Base-by-base conservation (phyloP, 768 basidiomycete genomes). In the Lentinula edodes region DNA sequence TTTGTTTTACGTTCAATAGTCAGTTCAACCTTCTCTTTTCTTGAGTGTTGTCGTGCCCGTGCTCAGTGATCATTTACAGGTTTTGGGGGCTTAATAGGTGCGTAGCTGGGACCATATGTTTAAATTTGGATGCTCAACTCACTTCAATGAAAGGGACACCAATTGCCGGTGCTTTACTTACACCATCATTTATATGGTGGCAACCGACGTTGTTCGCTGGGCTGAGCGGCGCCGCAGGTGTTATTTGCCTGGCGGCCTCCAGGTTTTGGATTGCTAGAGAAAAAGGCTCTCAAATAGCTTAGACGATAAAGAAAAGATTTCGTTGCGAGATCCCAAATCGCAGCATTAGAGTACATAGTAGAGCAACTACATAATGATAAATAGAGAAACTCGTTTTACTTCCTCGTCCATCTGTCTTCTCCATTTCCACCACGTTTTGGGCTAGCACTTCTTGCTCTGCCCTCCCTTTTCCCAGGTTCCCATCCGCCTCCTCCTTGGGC, bases 351-450 rank as follows among this genome's bases (percentile, higher is more conserved):
- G 4, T 23, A 38, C 53, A 38, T 6, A 18, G 36, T 41, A 12
- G 12, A 35, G 10, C 6, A 9, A 52, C 51, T 34, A 52, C 32
- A 48, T 9, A 20, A 34, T 9, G 18, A 16, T 52, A 35, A n/a
- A 51, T 52, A 34, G 51, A 52, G 28, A 52, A 13, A 39, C 15
- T 13, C 9, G 2, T 53, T 51, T 68, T 67, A 83, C 70, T 84
- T 89, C 67, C 87, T 80, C 23, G 87, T 88, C 87, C 87, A 89
- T 61, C 90, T 82, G 67, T 91, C 91, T 71, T 91, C 90, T 23
- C 90, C 90, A 8, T 83, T 85, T 7, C 86, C 85, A 66, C 84
- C 78, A 68, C 80, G 80, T 12, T 75, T 66, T 9, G 89, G 91
- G 66, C 91, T 92, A 2, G 89, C 90, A 69, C 91, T 92, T 54